Conservation (phyloP, 371 early-diverging fungal species). For the Mucor sp. region DNA sequence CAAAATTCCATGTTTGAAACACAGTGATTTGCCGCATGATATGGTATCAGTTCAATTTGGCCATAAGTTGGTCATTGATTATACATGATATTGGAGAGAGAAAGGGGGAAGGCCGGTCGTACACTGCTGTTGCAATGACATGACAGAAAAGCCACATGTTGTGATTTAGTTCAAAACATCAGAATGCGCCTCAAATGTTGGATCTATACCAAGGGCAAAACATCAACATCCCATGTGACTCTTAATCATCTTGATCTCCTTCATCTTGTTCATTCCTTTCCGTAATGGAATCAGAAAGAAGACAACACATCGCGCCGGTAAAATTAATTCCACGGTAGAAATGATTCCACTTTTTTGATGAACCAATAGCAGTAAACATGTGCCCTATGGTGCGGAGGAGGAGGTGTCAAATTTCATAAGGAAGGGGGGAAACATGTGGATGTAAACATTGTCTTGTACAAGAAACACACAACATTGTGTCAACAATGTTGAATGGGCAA, state of each 20-base stretch:
- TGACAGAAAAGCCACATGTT: not conserved
- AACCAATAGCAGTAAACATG: not conserved
- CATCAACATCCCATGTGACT: not conserved
- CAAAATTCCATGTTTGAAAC: slow-evolving; percentile 5
- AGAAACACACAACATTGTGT: not conserved
- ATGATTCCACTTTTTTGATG: not conserved
- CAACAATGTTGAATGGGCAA: not conserved
- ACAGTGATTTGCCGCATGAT: slow-evolving; percentile 15
- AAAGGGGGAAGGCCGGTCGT: not conserved
- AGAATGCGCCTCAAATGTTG: not conserved
- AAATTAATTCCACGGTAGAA: not conserved
- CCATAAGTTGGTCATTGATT: not conserved
- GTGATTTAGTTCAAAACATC: not conserved
- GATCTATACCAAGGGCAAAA: not conserved
- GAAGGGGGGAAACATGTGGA: not conserved
- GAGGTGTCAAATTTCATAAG: not conserved
- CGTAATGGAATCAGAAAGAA: not conserved
- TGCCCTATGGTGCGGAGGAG: not conserved
- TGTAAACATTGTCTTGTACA: not conserved
- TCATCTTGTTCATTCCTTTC: not conserved
- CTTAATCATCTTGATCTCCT: not conserved
- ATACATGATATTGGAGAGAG: not conserved
- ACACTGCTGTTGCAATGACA: not conserved
- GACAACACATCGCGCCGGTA: not conserved
- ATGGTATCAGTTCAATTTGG: slow-evolving; percentile 5